Percentiles rank a stretch among this genome's conserved stretches.
Conservation (phyloP, 768 basidiomycete species). For the Suillus clintonianus region DNA sequence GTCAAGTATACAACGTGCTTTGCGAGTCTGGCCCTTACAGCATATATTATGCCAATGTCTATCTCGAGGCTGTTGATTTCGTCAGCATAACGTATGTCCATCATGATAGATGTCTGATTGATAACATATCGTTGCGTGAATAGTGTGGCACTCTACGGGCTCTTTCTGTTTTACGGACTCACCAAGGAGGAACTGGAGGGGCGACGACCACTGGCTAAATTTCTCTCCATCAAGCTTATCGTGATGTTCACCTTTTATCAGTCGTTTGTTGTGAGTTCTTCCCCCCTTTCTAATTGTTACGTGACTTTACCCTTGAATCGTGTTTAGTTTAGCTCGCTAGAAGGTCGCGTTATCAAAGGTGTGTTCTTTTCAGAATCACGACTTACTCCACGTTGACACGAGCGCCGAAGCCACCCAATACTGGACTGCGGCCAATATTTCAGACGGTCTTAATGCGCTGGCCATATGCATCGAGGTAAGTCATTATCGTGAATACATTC, state of each 20-base stretch:
- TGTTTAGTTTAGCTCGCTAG: constrained; percentile 62
- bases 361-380: constrained; percentile 4
- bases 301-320: not conserved
- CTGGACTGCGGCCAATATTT: constrained; percentile 84
- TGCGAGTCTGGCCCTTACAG: constrained; percentile 66
- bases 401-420: constrained; percentile 59
- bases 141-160: constrained; percentile 84
- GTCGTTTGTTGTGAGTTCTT: constrained; percentile 59
- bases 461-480: constrained; percentile 81
- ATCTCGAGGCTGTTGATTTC: constrained; percentile 74
- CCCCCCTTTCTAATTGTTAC: not conserved
- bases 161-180: constrained; percentile 81
- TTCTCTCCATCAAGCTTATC: constrained; percentile 83
- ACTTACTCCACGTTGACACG: not conserved
- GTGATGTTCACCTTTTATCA: constrained; percentile 93
- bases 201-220: constrained; percentile 79
- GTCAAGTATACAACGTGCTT: constrained; percentile 65
- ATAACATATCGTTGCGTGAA: not conserved
- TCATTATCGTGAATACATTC: not conserved
- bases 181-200: constrained; percentile 79
- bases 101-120: not conserved
- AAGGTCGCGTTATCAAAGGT: constrained; percentile 71
- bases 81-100: constrained; percentile 71
- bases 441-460: constrained; percentile 82
- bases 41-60: constrained; percentile 63